Percentiles rank a stretch among this genome's conserved stretches.
These are phyloP conservation scores for Acanthamoeba sp. DNA, from an alignment of 208 protist species.

Conservation along the genomic window DNA sequence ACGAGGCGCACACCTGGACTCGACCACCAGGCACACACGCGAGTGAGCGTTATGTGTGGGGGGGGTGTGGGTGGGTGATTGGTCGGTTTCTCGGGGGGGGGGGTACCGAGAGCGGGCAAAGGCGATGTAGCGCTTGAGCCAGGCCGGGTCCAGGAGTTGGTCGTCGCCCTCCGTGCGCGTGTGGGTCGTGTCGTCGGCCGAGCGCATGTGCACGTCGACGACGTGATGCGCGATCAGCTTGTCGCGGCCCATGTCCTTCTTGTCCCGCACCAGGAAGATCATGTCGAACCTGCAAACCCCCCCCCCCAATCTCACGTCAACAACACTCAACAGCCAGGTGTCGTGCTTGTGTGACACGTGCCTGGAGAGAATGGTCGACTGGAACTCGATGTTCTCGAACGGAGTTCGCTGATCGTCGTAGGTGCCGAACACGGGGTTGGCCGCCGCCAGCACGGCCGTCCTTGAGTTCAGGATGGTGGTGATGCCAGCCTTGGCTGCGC, in stretches of 20 bases:
- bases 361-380: constrained; percentile 98
- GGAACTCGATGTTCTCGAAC: constrained; percentile 93
- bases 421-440: constrained; percentile 97
- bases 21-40: neutral
- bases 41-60: neutral
- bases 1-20: constrained; percentile 90
- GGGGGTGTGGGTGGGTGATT: neutral
- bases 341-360: neutral
- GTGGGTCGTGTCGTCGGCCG: neutral
- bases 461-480: constrained; percentile 99
- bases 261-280: constrained; percentile 94
- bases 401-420: constrained; percentile 92
- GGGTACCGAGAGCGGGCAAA: constrained; percentile 31
- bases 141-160: neutral
- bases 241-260: constrained; percentile 49
- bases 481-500: constrained; percentile 98
- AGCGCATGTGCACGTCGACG: constrained; percentile 77
- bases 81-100: neutral
- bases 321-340: neutral
- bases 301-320: too few species aligned
- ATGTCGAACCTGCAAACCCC: constrained; percentile 93
- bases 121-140: constrained; percentile 50
- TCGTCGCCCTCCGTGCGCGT: neutral
- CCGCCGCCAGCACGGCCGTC: constrained; percentile 99
- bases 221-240: constrained; percentile 81